Percentiles rank a stretch among this genome's conserved stretches.
These are phyloP conservation scores for Ogataea degrootiae DNA, from an alignment of 805 yeast species.

Conservation along the genomic window DNA sequence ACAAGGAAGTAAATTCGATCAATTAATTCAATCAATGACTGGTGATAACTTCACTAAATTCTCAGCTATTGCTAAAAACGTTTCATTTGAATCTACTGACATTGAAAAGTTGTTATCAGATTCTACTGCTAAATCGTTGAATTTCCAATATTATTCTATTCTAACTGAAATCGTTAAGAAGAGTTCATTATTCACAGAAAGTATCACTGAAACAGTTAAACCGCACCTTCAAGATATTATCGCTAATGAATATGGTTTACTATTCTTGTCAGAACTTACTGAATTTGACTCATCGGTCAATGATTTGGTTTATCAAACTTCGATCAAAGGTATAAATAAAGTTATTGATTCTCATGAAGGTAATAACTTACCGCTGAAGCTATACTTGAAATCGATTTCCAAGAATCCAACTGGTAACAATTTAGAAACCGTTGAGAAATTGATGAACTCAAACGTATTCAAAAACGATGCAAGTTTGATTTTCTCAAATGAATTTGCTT, in stretches of 20 bases:
- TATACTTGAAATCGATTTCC: conserved; percentile 10
- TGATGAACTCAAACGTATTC: conserved; percentile 26
- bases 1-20: background rate
- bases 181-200: background rate
- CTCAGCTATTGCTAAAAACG: background rate
- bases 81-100: background rate
- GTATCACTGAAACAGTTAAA: background rate
- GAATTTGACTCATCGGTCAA: background rate
- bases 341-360: conserved; percentile 1
- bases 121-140: too few relatives aligned
- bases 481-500: conserved; percentile 23
- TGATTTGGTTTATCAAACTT: background rate
- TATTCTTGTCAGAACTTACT: conserved; percentile 2
- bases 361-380: conserved; percentile 4
- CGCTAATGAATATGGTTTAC: conserved; percentile 3
- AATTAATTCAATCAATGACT: background rate
- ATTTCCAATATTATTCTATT: background rate
- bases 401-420: background rate
- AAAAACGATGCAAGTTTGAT: conserved; percentile 27
- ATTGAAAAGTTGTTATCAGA: too few relatives aligned
- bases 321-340: conserved; percentile 6
- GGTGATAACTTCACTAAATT: background rate
- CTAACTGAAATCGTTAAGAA: background rate
- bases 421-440: conserved; percentile 4
- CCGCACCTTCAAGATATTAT: background rate